A percentile compares a stretch with the other conserved stretches of the same genome.
Evolutionary conservation across 371 early-diverging fungal species (phyloP).

Genomic region (Chytridium lagenaria): DNA sequence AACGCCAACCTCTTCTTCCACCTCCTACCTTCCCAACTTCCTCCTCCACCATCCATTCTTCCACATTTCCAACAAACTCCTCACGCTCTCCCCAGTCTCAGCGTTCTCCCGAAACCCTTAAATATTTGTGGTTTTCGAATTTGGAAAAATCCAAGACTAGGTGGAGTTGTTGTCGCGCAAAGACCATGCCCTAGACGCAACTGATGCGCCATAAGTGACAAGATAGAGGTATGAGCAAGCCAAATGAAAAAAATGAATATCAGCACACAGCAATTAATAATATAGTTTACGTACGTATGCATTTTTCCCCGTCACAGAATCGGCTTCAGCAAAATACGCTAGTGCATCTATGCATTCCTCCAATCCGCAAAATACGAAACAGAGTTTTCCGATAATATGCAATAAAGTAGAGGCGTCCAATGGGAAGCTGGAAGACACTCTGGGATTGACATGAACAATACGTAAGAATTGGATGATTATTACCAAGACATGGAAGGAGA

Average conservation of each 20-base stretch:
- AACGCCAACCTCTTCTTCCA: background rate
- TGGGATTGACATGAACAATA: constrained; percentile 23
- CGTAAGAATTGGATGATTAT: too few relatives aligned
- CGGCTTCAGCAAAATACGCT: constrained; percentile 30
- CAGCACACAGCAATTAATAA: background rate
- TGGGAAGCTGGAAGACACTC: constrained; percentile 55
- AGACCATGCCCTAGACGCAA: constrained; percentile 42
- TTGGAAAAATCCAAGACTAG: constrained; percentile 26
- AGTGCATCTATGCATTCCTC: constrained; percentile 42
- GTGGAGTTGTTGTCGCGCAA: constrained; percentile 38
- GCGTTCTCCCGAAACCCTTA: background rate
- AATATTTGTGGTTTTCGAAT: constrained; percentile 32
- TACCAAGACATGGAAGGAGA: background rate
- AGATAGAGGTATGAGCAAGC: constrained; percentile 24
- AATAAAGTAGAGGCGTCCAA: constrained; percentile 51
- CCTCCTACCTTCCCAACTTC: background rate
- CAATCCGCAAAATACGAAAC: constrained; percentile 35
- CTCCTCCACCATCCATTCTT: background rate
- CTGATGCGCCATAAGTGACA: constrained; percentile 38
- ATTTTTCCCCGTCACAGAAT: constrained; percentile 37
- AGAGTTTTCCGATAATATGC: constrained; percentile 61
- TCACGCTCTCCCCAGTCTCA: constrained; percentile 4
- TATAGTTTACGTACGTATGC: constrained; percentile 4
- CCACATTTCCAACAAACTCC: background rate
- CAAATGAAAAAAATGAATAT: background rate